Evolutionary conservation across 139 green algal genomes (phyloP), one percentile per base, ranked within the genome.

Genomic region (Chlamydomonas sphaeroides): DNA sequence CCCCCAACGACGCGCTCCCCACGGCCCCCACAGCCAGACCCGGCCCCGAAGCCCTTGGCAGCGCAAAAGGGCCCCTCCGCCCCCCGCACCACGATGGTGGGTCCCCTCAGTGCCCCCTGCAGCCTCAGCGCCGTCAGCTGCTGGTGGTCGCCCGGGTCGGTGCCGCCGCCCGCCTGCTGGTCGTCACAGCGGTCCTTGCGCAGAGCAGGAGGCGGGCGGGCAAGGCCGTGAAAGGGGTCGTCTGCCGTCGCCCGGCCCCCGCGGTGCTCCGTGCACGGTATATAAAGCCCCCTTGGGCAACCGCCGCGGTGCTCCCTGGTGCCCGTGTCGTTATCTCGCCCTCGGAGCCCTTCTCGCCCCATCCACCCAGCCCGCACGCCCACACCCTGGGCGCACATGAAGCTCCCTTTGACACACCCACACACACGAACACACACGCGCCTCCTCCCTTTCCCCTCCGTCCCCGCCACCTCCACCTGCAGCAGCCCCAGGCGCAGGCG

Each of bases 401-500:
- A n/a, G n/a, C n/a, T n/a, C n/a, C n/a, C n/a, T n/a, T n/a, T n/a
- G n/a, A n/a, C 21, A 67, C 25, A 30, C 26, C 18, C 25, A 35
- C 26, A 32, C 56, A 25, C 17, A 65, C 26, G 56, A 18, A 32
- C 6, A 17, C 56, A 7, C 25, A 65, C 23, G 5, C 26, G 11
- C 8, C 5, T 38, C 21, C n/a, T 21, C 30, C 61, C 30, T 38
- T 28, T 15, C 8, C n/a, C 61, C 61, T 8, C 3, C 61, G 15
- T 3, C 30, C 33, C 33, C 33, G 33, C 23, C n/a, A 4, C 51
- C 25, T 33, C 10, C 45, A 83, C 76, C 63, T 83, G 76, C 76
- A 83, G 48, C 45, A 83, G 33, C 17, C 62, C 76, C 1, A 83
- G 33, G 62, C 74, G 76, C 38, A 83, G 42, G n/a, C 14, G 51